Evolutionary conservation across 2,329 filamentous ascomycete genomes (phyloP).

Genomic region (Alternaria arborescens): DNA sequence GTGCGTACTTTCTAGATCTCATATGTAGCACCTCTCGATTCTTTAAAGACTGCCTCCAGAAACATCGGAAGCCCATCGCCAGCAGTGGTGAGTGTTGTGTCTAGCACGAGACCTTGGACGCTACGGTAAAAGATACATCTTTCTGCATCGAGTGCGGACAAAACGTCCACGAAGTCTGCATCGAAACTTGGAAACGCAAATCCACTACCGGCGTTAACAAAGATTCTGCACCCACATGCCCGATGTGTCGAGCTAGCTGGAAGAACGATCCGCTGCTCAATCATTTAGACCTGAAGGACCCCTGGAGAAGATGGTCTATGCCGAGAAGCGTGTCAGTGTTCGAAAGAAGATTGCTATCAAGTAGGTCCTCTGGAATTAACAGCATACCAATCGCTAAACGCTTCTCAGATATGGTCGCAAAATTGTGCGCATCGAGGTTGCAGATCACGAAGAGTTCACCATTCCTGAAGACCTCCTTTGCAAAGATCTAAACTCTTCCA

Average conservation of each 20-base stretch:
- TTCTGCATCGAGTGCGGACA: conserved; percentile 31
- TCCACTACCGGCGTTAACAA: neutral
- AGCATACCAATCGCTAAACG: neutral
- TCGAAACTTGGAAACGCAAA: conserved; percentile 11
- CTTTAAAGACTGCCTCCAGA: conserved; percentile 26
- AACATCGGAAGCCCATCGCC: conserved; percentile 19
- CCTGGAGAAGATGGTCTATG: neutral
- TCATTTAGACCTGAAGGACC: neutral
- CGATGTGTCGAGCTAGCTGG: conserved; percentile 27
- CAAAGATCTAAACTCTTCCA: neutral
- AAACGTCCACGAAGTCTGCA: conserved; percentile 28
- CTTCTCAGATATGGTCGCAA: neutral
- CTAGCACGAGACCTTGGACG: conserved; percentile 22
- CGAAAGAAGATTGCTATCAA: neutral
- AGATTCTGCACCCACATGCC: conserved; percentile 11
- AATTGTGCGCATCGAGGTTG: neutral
- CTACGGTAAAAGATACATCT: conserved; percentile 13
- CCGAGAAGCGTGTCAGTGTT: neutral
- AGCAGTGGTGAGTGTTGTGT: conserved; percentile 25
- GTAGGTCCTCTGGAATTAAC: neutral
- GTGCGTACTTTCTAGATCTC: conserved; percentile 18
- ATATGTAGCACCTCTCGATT: conserved; percentile 26
- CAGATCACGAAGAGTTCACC: neutral
- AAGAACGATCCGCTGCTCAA: neutral
- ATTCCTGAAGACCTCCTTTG: conserved; percentile 3